Evolutionary conservation across 2,329 filamentous ascomycete species (phyloP), one percentile per base, ranked within the genome.

Genomic region (Polytolypa hystricis): DNA sequence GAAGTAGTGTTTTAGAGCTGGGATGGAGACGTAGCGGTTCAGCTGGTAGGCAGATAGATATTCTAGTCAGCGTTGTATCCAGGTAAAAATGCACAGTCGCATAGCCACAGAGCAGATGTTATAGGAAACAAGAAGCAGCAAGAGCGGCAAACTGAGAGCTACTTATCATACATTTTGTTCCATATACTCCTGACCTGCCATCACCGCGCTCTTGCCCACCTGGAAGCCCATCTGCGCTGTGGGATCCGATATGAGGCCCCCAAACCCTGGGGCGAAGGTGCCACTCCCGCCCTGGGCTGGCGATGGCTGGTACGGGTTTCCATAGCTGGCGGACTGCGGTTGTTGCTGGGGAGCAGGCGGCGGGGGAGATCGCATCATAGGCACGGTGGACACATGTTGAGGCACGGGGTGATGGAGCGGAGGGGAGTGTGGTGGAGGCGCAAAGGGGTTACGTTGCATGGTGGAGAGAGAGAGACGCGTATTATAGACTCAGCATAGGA

Each of bases 311-410:
- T 69, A 70, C 9, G 63, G 65, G 36, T 69, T 60, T 55, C 71
- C 53, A 68, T 73, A 62, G 45, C 59, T 52, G 44, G 61, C 52
- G 50, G 64, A 55, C 42, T 75, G 75, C 44, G 78, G 73, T 54
- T 84, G 81, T 46, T 85, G 84, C 21, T 80, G 79, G 53, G 77
- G 74, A 35, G 72, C 71, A 25, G 84, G 87, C 43, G 85, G 89
- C 42, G 91, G 89, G 42, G 91, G 91, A 40, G 91, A 96, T 61
- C 93, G 80, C 59, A 98, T 78, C 66, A 96, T 91, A 30, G 91
- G 91, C 33, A 98, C 91, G 40, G 87, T 93, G 56, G 91, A 96
- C 53, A 96, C 89, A 71, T 98, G 91, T 64, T 98, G 91, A 44
- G 91, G 91, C 41, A 96, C 86, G 40, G 91, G 91, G 60, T 96